These are phyloP conservation scores for Apiotrichum sp. DNA, from an alignment of 1,284 basidiomycete genomes.

Conservation along the genomic window DNA sequence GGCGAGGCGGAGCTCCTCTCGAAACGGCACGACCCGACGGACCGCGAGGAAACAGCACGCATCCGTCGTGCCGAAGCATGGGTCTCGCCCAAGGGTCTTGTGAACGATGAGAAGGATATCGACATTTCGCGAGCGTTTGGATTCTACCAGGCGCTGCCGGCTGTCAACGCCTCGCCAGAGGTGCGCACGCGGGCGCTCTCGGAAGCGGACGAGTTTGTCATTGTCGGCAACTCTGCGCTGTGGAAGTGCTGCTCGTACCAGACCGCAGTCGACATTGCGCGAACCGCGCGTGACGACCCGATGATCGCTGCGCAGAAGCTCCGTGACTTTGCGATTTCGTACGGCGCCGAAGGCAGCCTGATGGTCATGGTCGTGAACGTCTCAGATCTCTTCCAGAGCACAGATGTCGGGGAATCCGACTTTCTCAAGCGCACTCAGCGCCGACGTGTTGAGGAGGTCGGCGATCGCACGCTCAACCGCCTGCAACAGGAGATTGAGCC, in stretches of 20 bases:
- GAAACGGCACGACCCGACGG: conserved; percentile 82
- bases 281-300: conserved; percentile 75
- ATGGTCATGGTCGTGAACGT: conserved; percentile 98
- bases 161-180: conserved; percentile 84
- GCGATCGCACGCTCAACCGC: conserved; percentile 51
- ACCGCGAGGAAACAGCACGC: conserved; percentile 72
- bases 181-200: conserved; percentile 65
- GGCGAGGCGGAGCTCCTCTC: conserved; percentile 73
- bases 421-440: conserved; percentile 25
- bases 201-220: conserved; percentile 91
- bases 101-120: conserved; percentile 75
- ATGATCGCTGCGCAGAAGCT: conserved; percentile 98
- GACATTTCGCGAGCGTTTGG: conserved; percentile 91
- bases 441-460: conserved; percentile 44
- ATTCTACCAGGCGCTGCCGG: conserved; percentile 83
- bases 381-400: conserved; percentile 61
- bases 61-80: conserved; percentile 92
- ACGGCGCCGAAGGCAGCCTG: conserved; percentile 86
- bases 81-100: conserved; percentile 87
- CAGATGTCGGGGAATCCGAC: conserved; percentile 13
- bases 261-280: conserved; percentile 93
- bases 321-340: conserved; percentile 92
- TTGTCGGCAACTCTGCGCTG: conserved; percentile 84
- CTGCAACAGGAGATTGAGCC: conserved; percentile 79
- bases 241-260: conserved; percentile 96